Evolutionary conservation across 2,329 filamentous ascomycete species (phyloP), one percentile per base, ranked within the genome.

Genomic region (Ascocoryne sarcoides): DNA sequence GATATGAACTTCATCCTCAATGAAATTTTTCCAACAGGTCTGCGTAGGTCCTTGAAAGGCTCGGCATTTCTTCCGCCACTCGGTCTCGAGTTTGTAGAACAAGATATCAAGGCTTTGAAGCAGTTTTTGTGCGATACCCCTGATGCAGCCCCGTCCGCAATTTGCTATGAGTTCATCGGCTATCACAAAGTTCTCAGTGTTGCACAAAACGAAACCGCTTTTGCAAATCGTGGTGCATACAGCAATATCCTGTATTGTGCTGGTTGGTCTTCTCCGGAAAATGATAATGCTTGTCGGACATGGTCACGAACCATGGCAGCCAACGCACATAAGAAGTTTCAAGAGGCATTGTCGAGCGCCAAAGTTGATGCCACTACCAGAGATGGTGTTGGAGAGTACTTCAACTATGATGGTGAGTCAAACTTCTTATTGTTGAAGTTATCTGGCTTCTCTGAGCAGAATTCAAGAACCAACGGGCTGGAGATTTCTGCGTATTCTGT

Each of bases 11-110:
- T 42, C 1, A 29, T 61, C 5, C 45, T 64, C 3, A 62, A 62
- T 12, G 41, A 48, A 4, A 40, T 42, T 2, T 44, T 50, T 1
- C 47, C 44, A 12, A 59, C 56, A 35, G 65, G 64, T 1, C 62
- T 60, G 5, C 53, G 63, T 23, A 62, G 61, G 44, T 54, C 53
- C 10, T 62, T 64, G 42, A 60, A 59, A 39, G 61, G 61, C 12
- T 58, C 56, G 0, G 58, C 57, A 2, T 61, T 62, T 44, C 58
- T 58, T 18, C 32, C 58, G 3, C 63, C 63, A 1, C 40, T 65
- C 1, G 40, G 49, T 15, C 19, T 49, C 0, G 31, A 17, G 0
- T 57, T 61, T 17, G 56, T 60, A 3, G 36, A 49, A 21, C 32
- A 40, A 4, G 37, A 62, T 12, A 47, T 57, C 16, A 43, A 51